These are phyloP conservation scores for Liquidambar formosana DNA, from an alignment of 164 flowering plant genomes.

Conservation along the genomic window DNA sequence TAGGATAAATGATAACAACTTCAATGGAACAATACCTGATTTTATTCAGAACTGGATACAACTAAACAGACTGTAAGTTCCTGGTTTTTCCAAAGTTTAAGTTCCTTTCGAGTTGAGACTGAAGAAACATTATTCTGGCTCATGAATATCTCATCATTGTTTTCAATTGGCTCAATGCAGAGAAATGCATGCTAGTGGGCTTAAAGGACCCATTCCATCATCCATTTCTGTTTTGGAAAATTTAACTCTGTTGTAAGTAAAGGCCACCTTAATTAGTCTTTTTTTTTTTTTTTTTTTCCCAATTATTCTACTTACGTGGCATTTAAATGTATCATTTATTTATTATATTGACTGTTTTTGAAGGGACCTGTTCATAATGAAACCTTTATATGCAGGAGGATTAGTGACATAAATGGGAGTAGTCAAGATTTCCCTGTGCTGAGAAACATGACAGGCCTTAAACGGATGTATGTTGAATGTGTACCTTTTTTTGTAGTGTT, in stretches of 20 bases:
- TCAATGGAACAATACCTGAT: no score
- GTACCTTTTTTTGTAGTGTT: neutral
- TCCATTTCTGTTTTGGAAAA: neutral
- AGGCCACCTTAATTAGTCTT: neutral
- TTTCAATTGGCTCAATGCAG: no score
- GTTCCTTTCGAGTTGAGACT: no score
- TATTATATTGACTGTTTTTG: neutral
- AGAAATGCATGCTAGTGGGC: neutral
- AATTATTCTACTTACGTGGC: neutral
- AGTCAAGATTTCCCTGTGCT: neutral
- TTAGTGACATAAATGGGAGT: conserved; percentile 2
- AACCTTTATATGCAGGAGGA: neutral
- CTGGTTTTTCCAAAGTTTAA: no score
- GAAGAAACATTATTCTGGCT: no score
- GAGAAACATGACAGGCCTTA: neutral
- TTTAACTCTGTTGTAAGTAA: neutral
- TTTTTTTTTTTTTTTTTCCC: no score
- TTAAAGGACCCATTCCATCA: neutral
- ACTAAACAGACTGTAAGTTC: no score
- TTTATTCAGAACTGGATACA: no score
- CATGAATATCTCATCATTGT: no score
- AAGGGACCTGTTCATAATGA: neutral
- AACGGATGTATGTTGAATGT: neutral
- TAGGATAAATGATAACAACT: no score
- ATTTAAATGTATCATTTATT: neutral